A percentile compares a stretch with the other conserved stretches of the same genome.
These are phyloP conservation scores for Strigomonas oncopelti DNA, from an alignment of 208 protist genomes.

Conservation along the genomic window DNA sequence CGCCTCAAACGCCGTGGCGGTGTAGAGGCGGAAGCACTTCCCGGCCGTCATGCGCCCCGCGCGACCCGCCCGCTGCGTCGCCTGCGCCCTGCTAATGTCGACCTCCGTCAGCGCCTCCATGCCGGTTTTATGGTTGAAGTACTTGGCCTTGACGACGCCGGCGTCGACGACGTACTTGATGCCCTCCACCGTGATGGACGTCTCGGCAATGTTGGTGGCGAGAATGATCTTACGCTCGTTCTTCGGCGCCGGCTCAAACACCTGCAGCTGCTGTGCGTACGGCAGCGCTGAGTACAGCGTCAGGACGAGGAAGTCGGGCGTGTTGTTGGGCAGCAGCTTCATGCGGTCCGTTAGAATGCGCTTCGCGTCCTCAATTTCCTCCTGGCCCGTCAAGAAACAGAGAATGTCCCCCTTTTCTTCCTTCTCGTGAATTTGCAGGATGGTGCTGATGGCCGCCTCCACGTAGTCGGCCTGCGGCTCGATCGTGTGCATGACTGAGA, in stretches of 20 bases:
- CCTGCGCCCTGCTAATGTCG: slow-evolving; percentile 91
- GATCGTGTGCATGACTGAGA: slow-evolving; percentile 91
- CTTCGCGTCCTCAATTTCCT: slow-evolving; percentile 88
- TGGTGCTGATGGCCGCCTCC: slow-evolving; percentile 94
- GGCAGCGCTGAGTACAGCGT: slow-evolving; percentile 95
- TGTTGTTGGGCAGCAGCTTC: slow-evolving; percentile 60
- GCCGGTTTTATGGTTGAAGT: slow-evolving; percentile 95
- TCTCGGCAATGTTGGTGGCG: slow-evolving; percentile 99
- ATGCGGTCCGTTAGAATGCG: slow-evolving; percentile 75
- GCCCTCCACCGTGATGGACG: slow-evolving; percentile 99
- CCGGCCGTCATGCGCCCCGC: slow-evolving; percentile 95
- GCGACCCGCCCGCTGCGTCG: slow-evolving; percentile 95
- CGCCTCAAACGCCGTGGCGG: slow-evolving; percentile 92
- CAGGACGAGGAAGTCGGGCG: slow-evolving; percentile 68
- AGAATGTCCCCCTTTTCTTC: slow-evolving; percentile 98
- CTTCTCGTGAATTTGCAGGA: slow-evolving; percentile 96
- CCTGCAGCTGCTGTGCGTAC: slow-evolving; percentile 94
- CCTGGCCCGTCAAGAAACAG: slow-evolving; percentile 98
- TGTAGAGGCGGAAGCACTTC: slow-evolving; percentile 98
- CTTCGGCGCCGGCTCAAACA: slow-evolving; percentile 92
- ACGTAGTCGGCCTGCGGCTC: slow-evolving; percentile 97
- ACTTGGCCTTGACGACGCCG: slow-evolving; percentile 97
- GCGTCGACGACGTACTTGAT: slow-evolving; percentile 99
- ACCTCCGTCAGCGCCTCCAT: slow-evolving; percentile 96
- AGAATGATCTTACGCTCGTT: slow-evolving; percentile 93